A percentile compares a stretch with the other conserved stretches of the same genome.
These are phyloP conservation scores for Pyrenophora teres DNA, from an alignment of 2,329 filamentous ascomycete genomes.

Conservation along the genomic window DNA sequence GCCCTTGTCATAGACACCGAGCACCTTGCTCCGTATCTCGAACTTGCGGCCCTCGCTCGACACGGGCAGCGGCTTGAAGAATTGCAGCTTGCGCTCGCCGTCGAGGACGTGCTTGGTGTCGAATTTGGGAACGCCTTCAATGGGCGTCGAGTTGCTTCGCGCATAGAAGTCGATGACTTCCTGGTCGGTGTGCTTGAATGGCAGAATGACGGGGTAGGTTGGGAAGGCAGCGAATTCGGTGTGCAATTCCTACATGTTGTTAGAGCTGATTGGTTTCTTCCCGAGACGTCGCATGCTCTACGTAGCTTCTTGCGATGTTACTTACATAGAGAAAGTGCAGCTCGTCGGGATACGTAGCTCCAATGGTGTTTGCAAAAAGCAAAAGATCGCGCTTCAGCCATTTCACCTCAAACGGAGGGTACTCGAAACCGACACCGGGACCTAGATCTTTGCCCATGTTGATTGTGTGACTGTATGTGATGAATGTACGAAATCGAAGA, in stretches of 20 bases:
- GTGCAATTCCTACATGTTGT: conserved; percentile 71
- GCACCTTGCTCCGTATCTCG: conserved; percentile 75
- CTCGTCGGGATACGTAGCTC: conserved; percentile 76
- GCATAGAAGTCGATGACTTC: conserved; percentile 88
- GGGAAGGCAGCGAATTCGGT: conserved; percentile 87
- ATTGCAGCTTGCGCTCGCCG: conserved; percentile 78
- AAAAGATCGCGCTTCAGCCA: conserved; percentile 89
- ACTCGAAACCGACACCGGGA: conserved; percentile 75
- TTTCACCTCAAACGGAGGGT: conserved; percentile 72
- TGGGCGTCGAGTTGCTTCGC: conserved; percentile 66
- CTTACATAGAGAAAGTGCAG: conserved; percentile 89
- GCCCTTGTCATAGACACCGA: conserved; percentile 90
- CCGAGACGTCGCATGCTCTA: not conserved
- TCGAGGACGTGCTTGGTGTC: conserved; percentile 77
- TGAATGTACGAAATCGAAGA: not conserved
- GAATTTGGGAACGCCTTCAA: conserved; percentile 77
- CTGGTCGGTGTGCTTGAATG: conserved; percentile 76
- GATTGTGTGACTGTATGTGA: not conserved
- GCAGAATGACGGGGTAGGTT: conserved; percentile 81
- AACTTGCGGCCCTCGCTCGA: conserved; percentile 73
- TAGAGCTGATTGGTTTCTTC: not conserved
- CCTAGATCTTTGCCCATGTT: conserved; percentile 42
- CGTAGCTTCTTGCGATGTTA: not conserved
- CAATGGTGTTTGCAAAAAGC: conserved; percentile 89
- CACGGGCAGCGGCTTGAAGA: conserved; percentile 75